Base-by-base conservation (phyloP, 169 alveolate genomes). In the Cryptosporidium meleagridis region DNA sequence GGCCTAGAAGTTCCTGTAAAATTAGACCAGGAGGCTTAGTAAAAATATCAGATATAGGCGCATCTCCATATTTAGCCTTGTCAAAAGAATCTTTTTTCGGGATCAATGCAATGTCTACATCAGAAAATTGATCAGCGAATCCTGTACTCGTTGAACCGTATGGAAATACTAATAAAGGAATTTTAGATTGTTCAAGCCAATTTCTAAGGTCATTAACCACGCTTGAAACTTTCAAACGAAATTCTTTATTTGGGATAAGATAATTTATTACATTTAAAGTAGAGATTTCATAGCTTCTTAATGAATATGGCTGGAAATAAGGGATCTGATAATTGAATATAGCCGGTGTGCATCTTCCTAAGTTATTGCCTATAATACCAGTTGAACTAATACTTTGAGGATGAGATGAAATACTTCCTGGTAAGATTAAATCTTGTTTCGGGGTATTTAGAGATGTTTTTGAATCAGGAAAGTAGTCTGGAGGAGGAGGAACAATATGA, bases 111-210 rank as follows among this genome's bases (percentile, higher is more conserved):
- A 80, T 59, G 26, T 80, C 89, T 18, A 80, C 51, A 45, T 80
- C 89, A 26, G 89, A 80, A 62, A 62, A 80, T 65, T 80, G 89
- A 41, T 80, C 89, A 14, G 89, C 89, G 62, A 80, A 80, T 18
- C 89, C 89, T 37, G 89, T 80, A 65, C 80, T 80, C 2, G 89
- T 80, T 23, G 89, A 80, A 33, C 89, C 89, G 44, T 80, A 80
- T n/a, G 89, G 89, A 6, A 62, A 65, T 53, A 80, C 89, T n/a
- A 65, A 21, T 31, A 80, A 62, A 10, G 89, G 89, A 12, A 80
- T 80, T 9, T 62, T 80, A 53, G 70, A 26, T 26, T 44, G 33
- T 7, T 65, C 75, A 23, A 80, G 59, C 89, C 89, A 80, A 58
- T 62, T 48, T 10, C 75, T 62, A 14, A 80, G 65, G 45, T 80